phyloP scores from a whole-genome alignment of 2,329 filamentous ascomycete genomes.

The Boeremia lycopersici region DNA sequence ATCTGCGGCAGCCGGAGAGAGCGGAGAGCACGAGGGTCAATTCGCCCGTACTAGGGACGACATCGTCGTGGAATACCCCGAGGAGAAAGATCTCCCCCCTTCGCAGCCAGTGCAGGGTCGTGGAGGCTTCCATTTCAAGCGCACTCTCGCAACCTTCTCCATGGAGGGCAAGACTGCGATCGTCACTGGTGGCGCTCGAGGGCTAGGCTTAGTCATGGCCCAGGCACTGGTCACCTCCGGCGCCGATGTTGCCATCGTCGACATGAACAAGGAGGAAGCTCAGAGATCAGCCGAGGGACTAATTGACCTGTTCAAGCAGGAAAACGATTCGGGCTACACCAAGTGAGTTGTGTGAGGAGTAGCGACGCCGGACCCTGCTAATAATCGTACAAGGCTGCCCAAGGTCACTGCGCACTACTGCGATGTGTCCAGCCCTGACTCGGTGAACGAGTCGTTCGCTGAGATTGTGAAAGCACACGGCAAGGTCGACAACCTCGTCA shows the following conservation, averaged over 20 bases:
- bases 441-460: conserved; percentile 74
- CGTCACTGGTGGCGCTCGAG: conserved; percentile 88
- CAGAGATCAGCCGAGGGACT: conserved; percentile 75
- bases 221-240: conserved; percentile 89
- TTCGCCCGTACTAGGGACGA: conserved; percentile 81
- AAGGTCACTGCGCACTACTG: conserved; percentile 89
- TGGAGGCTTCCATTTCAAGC: conserved; percentile 81
- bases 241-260: conserved; percentile 87
- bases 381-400: conserved; percentile 61
- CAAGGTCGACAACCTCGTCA: conserved; percentile 89
- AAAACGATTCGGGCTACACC: conserved; percentile 65
- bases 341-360: conserved; percentile 53
- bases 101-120: conserved; percentile 74
- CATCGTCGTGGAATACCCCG: conserved; percentile 79
- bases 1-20: conserved; percentile 47
- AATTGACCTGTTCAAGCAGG: conserved; percentile 74
- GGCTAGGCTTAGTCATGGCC: conserved; percentile 88
- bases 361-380: not conserved
- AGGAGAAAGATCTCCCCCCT: conserved; percentile 73
- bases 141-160: conserved; percentile 84
- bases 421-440: conserved; percentile 81
- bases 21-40: conserved; percentile 64
- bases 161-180: conserved; percentile 82
- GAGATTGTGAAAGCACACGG: conserved; percentile 75
- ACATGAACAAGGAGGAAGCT: conserved; percentile 90